Conservation (phyloP, 2,329 filamentous ascomycete genomes). For the Colletotrichum incanum region DNA sequence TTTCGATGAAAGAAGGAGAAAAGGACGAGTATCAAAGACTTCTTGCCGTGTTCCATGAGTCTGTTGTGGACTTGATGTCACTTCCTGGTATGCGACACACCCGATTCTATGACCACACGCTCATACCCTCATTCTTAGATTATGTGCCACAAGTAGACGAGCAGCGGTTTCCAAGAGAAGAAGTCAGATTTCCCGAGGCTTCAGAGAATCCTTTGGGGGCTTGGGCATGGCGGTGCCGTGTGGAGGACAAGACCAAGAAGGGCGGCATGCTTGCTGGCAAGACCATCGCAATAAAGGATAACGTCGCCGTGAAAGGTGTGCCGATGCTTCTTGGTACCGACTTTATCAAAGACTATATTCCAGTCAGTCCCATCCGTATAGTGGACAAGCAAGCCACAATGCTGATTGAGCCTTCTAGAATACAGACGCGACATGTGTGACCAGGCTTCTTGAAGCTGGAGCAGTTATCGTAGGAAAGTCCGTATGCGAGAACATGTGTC, state of each 20-base stretch:
- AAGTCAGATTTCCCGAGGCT: conserved; percentile 34
- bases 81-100: conserved; percentile 7
- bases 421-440: conserved; percentile 26
- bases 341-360: conserved; percentile 22
- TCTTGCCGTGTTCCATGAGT: conserved; percentile 34
- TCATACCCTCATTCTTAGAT: not conserved
- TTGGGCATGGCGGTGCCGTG: conserved; percentile 53
- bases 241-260: conserved; percentile 34
- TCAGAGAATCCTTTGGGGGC: conserved; percentile 53
- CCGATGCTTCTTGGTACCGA: conserved; percentile 34
- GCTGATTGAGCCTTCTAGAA: not conserved
- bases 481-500: conserved; percentile 52
- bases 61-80: conserved; percentile 12
- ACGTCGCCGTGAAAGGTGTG: conserved; percentile 47
- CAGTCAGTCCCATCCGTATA: not conserved
- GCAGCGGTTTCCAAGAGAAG: conserved; percentile 9
- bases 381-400: accelerated
- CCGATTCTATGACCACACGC: too few relatives aligned
- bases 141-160: conserved; percentile 16
- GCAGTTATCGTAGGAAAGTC: conserved; percentile 48
- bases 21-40: conserved; percentile 30
- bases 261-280: conserved; percentile 42
- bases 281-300: conserved; percentile 50
- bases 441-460: conserved; percentile 46
- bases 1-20: conserved; percentile 10